Conservation (phyloP, 305 asterid genomes). For the Fraxinus sp. region DNA sequence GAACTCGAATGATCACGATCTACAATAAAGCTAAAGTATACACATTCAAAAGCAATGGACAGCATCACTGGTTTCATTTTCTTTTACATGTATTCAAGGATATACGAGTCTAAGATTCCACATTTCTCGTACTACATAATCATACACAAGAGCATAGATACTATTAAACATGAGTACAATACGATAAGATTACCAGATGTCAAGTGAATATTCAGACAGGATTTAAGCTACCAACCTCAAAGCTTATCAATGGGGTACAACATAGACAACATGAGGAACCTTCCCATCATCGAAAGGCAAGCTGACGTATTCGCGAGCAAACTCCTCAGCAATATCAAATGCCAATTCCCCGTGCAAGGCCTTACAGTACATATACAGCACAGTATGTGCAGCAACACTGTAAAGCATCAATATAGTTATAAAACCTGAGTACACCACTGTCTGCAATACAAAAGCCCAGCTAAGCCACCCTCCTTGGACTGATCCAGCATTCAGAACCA, state of each 20-base stretch:
- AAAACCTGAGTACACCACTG: conserved; percentile 45
- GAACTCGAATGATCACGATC: no score
- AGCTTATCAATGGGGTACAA: conserved; percentile 14
- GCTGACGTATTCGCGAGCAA: conserved; percentile 67
- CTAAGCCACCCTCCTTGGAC: conserved; percentile 31
- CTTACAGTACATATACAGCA: conserved; percentile 55
- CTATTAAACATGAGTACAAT: not conserved
- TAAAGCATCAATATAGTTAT: conserved; percentile 56
- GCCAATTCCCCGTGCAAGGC: conserved; percentile 77
- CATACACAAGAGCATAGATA: not conserved
- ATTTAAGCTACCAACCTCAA: not conserved
- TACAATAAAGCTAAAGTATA: not conserved
- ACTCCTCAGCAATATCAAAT: conserved; percentile 80
- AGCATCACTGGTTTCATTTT: not conserved
- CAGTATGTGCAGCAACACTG: conserved; percentile 43
- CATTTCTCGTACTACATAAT: not conserved
- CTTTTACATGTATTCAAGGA: not conserved
- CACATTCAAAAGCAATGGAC: not conserved
- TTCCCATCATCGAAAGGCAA: conserved; percentile 82
- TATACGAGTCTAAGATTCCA: not conserved
- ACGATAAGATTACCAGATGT: not conserved
- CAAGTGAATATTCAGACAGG: not conserved
- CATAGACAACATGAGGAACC: conserved; percentile 56
- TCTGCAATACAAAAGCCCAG: conserved; percentile 53
- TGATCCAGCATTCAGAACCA: conserved; percentile 31